phyloP scores from a whole-genome alignment of 140 eudicot species.

The Stevia rebaudiana region DNA sequence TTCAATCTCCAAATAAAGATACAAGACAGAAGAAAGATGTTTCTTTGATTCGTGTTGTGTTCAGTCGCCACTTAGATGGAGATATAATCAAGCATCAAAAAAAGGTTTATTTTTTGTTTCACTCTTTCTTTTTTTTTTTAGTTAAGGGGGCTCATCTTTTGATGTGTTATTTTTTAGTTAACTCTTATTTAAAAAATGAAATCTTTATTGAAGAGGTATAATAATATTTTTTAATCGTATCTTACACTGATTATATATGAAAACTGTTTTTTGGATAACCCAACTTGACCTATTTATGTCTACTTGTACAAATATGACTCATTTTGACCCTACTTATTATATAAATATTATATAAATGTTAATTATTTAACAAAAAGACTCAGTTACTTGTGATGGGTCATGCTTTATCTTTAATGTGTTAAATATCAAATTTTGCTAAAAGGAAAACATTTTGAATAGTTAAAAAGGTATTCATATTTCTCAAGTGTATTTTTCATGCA shows the following conservation, averaged over 20 bases:
- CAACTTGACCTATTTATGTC: not conserved
- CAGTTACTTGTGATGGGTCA: not conserved
- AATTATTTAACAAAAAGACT: not conserved
- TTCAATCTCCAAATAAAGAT: conserved; percentile 33
- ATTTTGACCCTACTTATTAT: not conserved
- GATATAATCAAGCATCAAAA: conserved; percentile 75
- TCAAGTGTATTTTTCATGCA: not conserved
- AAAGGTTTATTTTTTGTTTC: conserved; percentile 69
- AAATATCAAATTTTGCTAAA: not conserved
- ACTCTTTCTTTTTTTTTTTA: not conserved
- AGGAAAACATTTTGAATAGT: not conserved
- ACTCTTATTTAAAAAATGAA: not conserved
- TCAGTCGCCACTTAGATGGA: conserved; percentile 81
- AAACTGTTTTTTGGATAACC: not conserved
- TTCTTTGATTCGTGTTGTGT: conserved; percentile 50
- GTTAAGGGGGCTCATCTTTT: not conserved
- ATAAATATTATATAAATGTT: not conserved
- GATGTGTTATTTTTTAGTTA: not conserved
- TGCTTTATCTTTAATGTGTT: not conserved
- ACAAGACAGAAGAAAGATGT: conserved; percentile 62
- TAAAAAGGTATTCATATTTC: not conserved
- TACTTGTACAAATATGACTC: not conserved
- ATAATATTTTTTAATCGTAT: not conserved
- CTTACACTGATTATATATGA: not conserved
- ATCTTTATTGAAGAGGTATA: not conserved